phyloP scores from a whole-genome alignment of 176 grass and related monocot species.

The Lolium perenne region DNA sequence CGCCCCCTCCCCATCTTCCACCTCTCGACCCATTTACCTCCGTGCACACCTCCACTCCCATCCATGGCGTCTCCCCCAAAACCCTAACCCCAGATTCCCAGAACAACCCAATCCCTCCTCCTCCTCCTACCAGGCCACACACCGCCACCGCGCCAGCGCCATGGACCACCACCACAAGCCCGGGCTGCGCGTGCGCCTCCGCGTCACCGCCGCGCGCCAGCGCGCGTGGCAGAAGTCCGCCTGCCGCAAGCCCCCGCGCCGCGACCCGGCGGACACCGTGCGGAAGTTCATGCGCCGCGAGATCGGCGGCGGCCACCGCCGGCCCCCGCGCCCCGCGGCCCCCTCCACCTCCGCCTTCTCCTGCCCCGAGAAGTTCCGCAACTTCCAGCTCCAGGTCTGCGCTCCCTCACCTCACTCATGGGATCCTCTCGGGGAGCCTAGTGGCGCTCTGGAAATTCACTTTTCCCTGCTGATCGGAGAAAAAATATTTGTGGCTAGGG shows the following conservation, averaged over 20 bases:
- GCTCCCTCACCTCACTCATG: neutral
- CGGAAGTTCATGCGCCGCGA: constrained; percentile 51
- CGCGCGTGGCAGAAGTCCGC: constrained; percentile 49
- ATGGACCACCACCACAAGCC: constrained; percentile 62
- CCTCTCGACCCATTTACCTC: neutral
- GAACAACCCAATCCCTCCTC: neutral
- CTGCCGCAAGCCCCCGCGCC: constrained; percentile 45
- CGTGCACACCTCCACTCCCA: neutral
- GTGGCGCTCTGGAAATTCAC: neutral
- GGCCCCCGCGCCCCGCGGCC: constrained; percentile 23
- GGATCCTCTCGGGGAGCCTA: neutral
- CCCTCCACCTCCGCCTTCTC: constrained; percentile 50
- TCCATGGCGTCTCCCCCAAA: constrained; percentile 46
- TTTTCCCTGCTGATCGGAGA: neutral
- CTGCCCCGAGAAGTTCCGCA: constrained; percentile 64
- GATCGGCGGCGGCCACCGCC: constrained; percentile 61
- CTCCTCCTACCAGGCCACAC: neutral
- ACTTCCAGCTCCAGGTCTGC: constrained; percentile 63
- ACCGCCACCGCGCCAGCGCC: neutral
- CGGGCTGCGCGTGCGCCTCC: constrained; percentile 53
- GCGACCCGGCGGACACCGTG: constrained; percentile 50
- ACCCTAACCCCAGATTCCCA: constrained; percentile 43
- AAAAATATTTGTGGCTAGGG: neutral
- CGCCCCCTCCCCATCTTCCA: neutral
- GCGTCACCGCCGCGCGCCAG: constrained; percentile 54